Conservation (phyloP, 768 basidiomycete genomes). For the Collybiopsis confluens region DNA sequence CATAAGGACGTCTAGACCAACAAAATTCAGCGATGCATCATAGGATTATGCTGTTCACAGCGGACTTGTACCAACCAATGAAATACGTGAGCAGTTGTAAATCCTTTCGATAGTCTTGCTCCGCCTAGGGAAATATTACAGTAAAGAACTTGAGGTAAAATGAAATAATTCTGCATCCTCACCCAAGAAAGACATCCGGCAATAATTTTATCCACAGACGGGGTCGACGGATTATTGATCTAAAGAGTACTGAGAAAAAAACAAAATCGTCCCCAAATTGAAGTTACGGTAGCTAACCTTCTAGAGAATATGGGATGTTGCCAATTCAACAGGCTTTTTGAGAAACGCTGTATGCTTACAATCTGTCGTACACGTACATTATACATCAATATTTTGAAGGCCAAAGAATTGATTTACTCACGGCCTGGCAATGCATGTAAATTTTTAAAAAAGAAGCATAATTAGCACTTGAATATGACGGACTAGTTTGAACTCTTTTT, state of each 20-base stretch:
- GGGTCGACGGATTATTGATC: not conserved
- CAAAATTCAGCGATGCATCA: not conserved
- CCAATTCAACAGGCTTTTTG: not conserved
- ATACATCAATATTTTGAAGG: not conserved
- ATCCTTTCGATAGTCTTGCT: not conserved
- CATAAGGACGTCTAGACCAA: not conserved
- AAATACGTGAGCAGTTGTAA: slow-evolving; percentile 1
- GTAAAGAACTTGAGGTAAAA: too few species aligned
- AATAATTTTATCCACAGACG: not conserved
- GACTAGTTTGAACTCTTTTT: not conserved
- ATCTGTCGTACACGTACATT: not conserved
- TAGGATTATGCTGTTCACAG: not conserved
- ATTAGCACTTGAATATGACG: not conserved
- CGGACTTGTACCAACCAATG: not conserved
- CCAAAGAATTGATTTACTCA: too few species aligned
- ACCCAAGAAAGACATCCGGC: not conserved
- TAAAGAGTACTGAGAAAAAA: not conserved
- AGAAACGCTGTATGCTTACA: not conserved
- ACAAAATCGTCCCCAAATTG: too few species aligned
- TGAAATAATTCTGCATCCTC: not conserved
- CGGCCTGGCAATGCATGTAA: not conserved
- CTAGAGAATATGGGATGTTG: not conserved
- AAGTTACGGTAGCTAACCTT: not conserved
- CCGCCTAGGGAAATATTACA: not conserved
- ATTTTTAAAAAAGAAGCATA: not conserved